phyloP scores from a whole-genome alignment of 441 rosid genomes.

The Macaranga tanarius region DNA sequence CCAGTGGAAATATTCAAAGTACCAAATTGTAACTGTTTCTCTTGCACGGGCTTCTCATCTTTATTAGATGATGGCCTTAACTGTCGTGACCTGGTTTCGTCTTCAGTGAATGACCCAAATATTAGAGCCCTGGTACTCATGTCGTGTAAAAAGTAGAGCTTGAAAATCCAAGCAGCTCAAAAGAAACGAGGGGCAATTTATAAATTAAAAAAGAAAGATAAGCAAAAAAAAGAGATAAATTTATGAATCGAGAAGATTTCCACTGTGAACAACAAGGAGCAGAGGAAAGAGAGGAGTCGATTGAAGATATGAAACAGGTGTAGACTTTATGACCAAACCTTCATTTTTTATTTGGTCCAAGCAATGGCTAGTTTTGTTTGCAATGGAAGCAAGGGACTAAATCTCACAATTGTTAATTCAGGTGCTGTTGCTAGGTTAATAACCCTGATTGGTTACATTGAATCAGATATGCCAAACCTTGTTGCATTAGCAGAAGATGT shows the following conservation, averaged over 20 bases:
- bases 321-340: conserved; percentile 31
- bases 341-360: no score
- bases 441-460: conserved; percentile 54
- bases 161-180: no score
- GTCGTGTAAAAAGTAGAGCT: conserved; percentile 31
- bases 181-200: conserved; percentile 19
- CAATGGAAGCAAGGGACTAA: conserved; percentile 57
- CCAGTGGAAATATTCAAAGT: conserved; percentile 40
- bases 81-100: conserved; percentile 68
- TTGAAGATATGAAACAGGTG: conserved; percentile 73
- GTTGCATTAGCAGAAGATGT: conserved; percentile 67
- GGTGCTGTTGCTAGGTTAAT: conserved; percentile 69
- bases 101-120: conserved; percentile 94
- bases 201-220: conserved; percentile 19
- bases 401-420: conserved; percentile 61
- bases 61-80: conserved; percentile 41
- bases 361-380: conserved; percentile 71
- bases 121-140: conserved; percentile 76
- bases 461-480: conserved; percentile 55
- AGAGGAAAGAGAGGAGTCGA: conserved; percentile 39
- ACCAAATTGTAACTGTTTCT: conserved; percentile 49
- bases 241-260: conserved; percentile 52
- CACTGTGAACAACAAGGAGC: conserved; percentile 37
- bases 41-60: conserved; percentile 40
- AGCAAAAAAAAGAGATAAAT: no score